Evolutionary conservation across 768 basidiomycete species (phyloP).

Genomic region (Mrakia frigida): DNA sequence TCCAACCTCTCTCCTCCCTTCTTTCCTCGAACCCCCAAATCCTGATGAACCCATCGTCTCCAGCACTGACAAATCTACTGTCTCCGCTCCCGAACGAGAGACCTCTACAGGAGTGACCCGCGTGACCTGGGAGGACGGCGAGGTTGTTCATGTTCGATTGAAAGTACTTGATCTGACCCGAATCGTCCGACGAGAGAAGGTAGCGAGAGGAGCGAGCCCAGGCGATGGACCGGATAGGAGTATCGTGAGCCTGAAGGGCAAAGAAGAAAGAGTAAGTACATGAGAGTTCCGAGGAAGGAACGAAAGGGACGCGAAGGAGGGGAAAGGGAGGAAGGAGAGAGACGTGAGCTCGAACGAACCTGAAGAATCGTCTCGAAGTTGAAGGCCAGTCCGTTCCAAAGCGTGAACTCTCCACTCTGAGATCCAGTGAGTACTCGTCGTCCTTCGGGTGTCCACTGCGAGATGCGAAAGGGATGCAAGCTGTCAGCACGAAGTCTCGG

Average conservation of each 20-base stretch:
- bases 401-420: conserved; percentile 93
- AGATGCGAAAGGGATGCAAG: background rate
- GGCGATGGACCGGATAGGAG: conserved; percentile 78
- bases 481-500: background rate
- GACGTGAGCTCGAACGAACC: conserved; percentile 33
- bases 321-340: background rate
- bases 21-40: conserved; percentile 94
- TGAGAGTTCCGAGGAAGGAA: background rate
- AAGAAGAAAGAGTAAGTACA: background rate
- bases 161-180: conserved; percentile 95
- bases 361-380: conserved; percentile 99
- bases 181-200: conserved; percentile 86
- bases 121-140: conserved; percentile 87
- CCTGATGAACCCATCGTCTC: conserved; percentile 89
- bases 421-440: conserved; percentile 89
- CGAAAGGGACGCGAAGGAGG: background rate
- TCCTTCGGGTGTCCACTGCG: conserved; percentile 94
- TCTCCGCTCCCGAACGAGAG: conserved; percentile 91
- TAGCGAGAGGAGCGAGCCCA: conserved; percentile 93
- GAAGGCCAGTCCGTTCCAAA: conserved; percentile 98
- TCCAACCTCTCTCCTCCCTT: conserved; percentile 77
- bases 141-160: conserved; percentile 99
- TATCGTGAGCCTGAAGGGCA: conserved; percentile 67
- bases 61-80: conserved; percentile 83
- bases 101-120: conserved; percentile 61